These are phyloP conservation scores for Stephania japonica DNA, from an alignment of 164 flowering plant species.

Conservation along the genomic window DNA sequence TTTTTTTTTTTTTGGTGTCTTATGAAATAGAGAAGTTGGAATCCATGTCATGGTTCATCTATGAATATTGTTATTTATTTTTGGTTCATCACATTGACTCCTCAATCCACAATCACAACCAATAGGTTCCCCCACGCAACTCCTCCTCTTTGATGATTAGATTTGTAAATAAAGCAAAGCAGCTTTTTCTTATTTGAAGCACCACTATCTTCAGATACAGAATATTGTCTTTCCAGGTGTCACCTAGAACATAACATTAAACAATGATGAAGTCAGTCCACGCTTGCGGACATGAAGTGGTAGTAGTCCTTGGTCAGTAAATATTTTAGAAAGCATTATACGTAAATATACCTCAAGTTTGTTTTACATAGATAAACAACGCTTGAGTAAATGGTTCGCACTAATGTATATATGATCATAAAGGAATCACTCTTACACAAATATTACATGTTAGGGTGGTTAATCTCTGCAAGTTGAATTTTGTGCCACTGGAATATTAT, in stretches of 20 bases:
- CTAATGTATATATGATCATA: background rate
- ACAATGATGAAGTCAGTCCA: constrained; percentile 16
- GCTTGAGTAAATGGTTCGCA: background rate
- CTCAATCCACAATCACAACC: constrained; percentile 24
- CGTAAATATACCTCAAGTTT: too few relatives aligned
- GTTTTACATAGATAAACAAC: background rate
- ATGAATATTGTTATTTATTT: constrained; percentile 20
- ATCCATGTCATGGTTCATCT: constrained; percentile 68
- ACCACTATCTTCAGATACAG: constrained; percentile 35
- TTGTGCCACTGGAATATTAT: background rate
- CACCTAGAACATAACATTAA: constrained; percentile 14
- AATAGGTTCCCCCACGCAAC: constrained; percentile 49
- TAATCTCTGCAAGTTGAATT: background rate
- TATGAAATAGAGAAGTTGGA: constrained; percentile 30
- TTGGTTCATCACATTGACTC: constrained; percentile 22
- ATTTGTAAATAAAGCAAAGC: constrained; percentile 24
- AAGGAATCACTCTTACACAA: background rate
- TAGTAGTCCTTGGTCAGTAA: background rate
- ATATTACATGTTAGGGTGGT: background rate
- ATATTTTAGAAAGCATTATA: background rate
- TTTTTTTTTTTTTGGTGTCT: constrained; percentile 6
- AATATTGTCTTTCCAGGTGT: constrained; percentile 18
- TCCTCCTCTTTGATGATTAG: constrained; percentile 44
- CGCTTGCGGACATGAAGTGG: constrained; percentile 1
- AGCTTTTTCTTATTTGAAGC: constrained; percentile 16